Percentiles rank a stretch among this genome's conserved stretches.
Evolutionary conservation across 371 early-diverging fungal genomes (phyloP).

Genomic region (Mycotypha africana): DNA sequence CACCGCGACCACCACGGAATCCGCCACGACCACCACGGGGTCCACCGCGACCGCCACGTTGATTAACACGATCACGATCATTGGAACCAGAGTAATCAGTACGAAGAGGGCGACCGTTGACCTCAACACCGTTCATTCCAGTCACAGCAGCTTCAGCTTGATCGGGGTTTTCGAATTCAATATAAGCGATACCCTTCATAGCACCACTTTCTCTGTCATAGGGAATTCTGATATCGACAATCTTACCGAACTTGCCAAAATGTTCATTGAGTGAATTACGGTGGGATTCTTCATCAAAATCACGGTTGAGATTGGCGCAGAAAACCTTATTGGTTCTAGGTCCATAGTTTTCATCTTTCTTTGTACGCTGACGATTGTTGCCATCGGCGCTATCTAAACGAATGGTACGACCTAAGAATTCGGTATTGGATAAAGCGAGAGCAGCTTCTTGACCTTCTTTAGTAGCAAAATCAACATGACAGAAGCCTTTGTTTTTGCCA

Average conservation of each 20-base stretch:
- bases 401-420: constrained; percentile 60
- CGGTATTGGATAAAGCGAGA: constrained; percentile 50
- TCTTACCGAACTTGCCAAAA: constrained; percentile 83
- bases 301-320: constrained; percentile 89
- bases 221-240: constrained; percentile 65
- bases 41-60: constrained; percentile 9
- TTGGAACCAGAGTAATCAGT: constrained; percentile 53
- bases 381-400: constrained; percentile 45
- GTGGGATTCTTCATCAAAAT: constrained; percentile 87
- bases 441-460: constrained; percentile 59
- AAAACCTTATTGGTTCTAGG: constrained; percentile 69
- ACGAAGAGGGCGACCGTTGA: constrained; percentile 68
- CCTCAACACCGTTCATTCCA: constrained; percentile 56
- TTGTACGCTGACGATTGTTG: constrained; percentile 11
- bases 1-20: constrained; percentile 13
- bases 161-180: constrained; percentile 57
- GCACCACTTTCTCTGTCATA: constrained; percentile 55
- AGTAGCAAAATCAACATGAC: constrained; percentile 62
- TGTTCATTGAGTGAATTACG: constrained; percentile 71
- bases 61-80: constrained; percentile 23
- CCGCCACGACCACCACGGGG: constrained; percentile 14
- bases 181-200: constrained; percentile 73
- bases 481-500: constrained; percentile 67
- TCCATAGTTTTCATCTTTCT: constrained; percentile 29
- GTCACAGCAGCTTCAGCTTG: constrained; percentile 64